A percentile compares a stretch with the other conserved stretches of the same genome.
Evolutionary conservation across 108 stramenopile genomes (phyloP).

Genomic region (Hondaea fermentalgiana): DNA sequence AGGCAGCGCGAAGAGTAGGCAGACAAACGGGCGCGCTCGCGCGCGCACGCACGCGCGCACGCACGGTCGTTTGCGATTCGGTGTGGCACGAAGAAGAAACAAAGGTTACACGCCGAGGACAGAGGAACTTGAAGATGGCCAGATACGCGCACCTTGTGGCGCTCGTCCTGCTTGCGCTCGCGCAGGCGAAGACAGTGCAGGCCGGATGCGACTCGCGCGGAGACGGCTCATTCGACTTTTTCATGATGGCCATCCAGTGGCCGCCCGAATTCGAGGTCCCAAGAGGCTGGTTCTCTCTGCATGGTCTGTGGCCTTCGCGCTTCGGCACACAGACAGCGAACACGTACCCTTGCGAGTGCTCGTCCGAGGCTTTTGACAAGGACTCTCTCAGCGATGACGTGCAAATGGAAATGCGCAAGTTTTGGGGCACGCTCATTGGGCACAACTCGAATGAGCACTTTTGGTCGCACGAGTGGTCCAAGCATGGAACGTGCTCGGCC

Average conservation of each 20-base stretch:
- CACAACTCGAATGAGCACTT: conserved; percentile 32
- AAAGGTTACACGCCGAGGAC: no score
- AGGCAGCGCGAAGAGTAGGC: no score
- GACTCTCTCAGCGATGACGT: not conserved
- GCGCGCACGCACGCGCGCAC: no score
- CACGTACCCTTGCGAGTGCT: not conserved
- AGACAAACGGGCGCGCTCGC: no score
- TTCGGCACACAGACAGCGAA: not conserved
- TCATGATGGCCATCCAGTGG: conserved; percentile 14
- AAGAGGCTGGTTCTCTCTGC: not conserved
- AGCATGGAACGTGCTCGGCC: conserved; percentile 61
- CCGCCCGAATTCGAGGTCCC: not conserved
- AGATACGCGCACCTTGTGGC: no score
- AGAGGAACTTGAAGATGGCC: no score
- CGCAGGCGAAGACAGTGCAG: not conserved
- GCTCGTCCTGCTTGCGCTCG: not conserved
- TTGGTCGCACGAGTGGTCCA: conserved; percentile 61
- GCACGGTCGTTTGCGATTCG: no score
- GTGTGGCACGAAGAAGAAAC: no score
- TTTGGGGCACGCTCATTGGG: not conserved
- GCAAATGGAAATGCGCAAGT: not conserved
- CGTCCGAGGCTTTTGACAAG: not conserved
- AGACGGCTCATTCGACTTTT: not conserved
- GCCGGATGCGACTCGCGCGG: not conserved
- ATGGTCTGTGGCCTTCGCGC: not conserved